Conservation (phyloP, 441 rosid genomes). For the Adansonia grandidieri region DNA sequence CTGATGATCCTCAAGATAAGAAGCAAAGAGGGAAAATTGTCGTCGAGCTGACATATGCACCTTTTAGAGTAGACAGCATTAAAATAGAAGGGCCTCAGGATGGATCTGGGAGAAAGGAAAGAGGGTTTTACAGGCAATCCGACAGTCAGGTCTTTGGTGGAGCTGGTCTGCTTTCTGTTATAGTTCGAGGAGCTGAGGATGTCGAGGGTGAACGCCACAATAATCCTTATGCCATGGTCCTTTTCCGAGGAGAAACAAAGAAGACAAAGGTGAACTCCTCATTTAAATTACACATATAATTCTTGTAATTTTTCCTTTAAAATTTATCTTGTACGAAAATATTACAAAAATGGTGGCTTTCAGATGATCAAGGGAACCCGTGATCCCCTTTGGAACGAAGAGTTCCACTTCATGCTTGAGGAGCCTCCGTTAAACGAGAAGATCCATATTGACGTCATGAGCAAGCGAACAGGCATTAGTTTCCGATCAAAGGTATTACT, state of each 20-base stretch:
- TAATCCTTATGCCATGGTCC: slow-evolving; percentile 75
- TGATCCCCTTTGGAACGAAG: slow-evolving; percentile 86
- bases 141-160: slow-evolving; percentile 38
- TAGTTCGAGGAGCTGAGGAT: slow-evolving; percentile 77
- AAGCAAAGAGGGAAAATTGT: slow-evolving; percentile 47
- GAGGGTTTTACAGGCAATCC: slow-evolving; percentile 18
- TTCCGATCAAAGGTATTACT: slow-evolving; percentile 69
- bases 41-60: slow-evolving; percentile 44
- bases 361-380: slow-evolving; percentile 77
- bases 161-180: slow-evolving; percentile 81
- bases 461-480: slow-evolving; percentile 69
- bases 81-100: slow-evolving; percentile 29
- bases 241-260: slow-evolving; percentile 79
- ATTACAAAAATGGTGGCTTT: neutral
- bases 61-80: slow-evolving; percentile 46
- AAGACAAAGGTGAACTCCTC: slow-evolving; percentile 66
- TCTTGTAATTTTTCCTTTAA: neutral
- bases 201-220: slow-evolving; percentile 77
- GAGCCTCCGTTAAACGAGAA: slow-evolving; percentile 81
- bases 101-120: slow-evolving; percentile 20
- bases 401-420: slow-evolving; percentile 79
- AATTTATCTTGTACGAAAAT: too few relatives aligned
- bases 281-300: too few relatives aligned
- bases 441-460: slow-evolving; percentile 72
- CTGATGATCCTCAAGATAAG: slow-evolving; percentile 40